Percentiles rank a stretch among this genome's conserved stretches.
Conservation (phyloP, 306 rosid species). For the Mimosa bimucronata region DNA sequence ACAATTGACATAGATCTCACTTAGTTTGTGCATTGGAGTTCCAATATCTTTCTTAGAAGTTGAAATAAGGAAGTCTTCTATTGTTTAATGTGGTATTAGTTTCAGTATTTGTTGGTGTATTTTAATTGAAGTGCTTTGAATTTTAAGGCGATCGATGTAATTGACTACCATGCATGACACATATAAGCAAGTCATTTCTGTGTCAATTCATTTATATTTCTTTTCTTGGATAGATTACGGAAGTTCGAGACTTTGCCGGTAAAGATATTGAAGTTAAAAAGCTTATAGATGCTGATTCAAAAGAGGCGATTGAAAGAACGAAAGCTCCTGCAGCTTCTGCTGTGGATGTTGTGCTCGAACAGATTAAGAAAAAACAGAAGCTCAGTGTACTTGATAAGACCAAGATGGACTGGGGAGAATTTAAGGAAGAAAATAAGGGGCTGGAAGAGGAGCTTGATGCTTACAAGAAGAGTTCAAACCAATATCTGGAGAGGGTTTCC, state of each 20-base stretch:
- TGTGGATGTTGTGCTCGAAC: conserved; percentile 87
- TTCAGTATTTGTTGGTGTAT: conserved; percentile 7
- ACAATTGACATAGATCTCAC: conserved; percentile 10
- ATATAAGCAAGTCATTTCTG: conserved; percentile 13
- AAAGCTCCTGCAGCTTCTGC: conserved; percentile 79
- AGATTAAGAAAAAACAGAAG: conserved; percentile 90
- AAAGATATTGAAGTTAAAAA: conserved; percentile 85
- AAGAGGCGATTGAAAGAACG: conserved; percentile 74
- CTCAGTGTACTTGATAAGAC: conserved; percentile 98
- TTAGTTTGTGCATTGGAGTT: conserved; percentile 13
- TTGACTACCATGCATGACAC: conserved; percentile 11
- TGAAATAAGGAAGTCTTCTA: background rate
- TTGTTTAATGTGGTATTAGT: conserved; percentile 13
- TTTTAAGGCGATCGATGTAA: background rate
- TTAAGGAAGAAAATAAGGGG: conserved; percentile 81
- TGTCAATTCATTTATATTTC: conserved; percentile 21
- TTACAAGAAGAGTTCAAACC: conserved; percentile 96
- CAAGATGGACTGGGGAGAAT: conserved; percentile 98
- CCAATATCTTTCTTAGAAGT: conserved; percentile 23
- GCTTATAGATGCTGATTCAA: conserved; percentile 85
- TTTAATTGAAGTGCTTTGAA: conserved; percentile 19
- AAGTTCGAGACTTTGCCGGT: conserved; percentile 96
- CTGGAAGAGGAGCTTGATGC: conserved; percentile 90
- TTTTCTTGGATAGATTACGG: conserved; percentile 67
- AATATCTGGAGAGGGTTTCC: conserved; percentile 84